These are phyloP conservation scores for Citeromyces matritensis DNA, from an alignment of 805 yeast genomes.

Conservation along the genomic window DNA sequence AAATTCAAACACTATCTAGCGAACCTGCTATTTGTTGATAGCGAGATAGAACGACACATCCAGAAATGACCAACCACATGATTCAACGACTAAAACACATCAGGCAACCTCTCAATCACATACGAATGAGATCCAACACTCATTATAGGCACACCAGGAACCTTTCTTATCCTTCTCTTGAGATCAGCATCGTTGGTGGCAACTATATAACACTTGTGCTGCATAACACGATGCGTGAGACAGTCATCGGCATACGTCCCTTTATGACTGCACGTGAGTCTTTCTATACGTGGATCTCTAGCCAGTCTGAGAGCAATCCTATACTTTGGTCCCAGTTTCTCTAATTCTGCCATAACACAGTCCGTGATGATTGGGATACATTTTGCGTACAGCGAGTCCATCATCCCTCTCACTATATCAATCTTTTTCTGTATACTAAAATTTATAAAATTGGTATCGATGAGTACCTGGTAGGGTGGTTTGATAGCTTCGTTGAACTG, in stretches of 20 bases:
- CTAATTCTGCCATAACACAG: slow-evolving; percentile 96
- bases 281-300: slow-evolving; percentile 79
- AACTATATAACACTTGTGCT: slow-evolving; percentile 92
- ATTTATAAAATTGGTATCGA: slow-evolving; percentile 95
- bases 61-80: background rate
- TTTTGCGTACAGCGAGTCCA: slow-evolving; percentile 90
- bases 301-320: slow-evolving; percentile 89
- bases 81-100: slow-evolving; percentile 41
- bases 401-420: slow-evolving; percentile 90
- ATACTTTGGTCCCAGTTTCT: slow-evolving; percentile 87
- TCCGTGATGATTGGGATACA: slow-evolving; percentile 94
- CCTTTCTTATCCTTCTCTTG: slow-evolving; percentile 85
- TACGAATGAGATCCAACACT: slow-evolving; percentile 91
- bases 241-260: slow-evolving; percentile 99
- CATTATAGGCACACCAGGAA: slow-evolving; percentile 95
- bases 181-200: slow-evolving; percentile 97
- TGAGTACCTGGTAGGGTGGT: slow-evolving; percentile 95
- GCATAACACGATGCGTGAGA: slow-evolving; percentile 80
- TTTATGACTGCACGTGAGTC: slow-evolving; percentile 80
- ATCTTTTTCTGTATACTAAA: slow-evolving; percentile 93
- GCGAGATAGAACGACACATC: too few relatives aligned
- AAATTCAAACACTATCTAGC: background rate
- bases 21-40: background rate
- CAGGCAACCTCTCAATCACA: slow-evolving; percentile 90
- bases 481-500: slow-evolving; percentile 87